Base-by-base conservation (phyloP, 2,329 filamentous ascomycete genomes). In the Cercospora citrullina region DNA sequence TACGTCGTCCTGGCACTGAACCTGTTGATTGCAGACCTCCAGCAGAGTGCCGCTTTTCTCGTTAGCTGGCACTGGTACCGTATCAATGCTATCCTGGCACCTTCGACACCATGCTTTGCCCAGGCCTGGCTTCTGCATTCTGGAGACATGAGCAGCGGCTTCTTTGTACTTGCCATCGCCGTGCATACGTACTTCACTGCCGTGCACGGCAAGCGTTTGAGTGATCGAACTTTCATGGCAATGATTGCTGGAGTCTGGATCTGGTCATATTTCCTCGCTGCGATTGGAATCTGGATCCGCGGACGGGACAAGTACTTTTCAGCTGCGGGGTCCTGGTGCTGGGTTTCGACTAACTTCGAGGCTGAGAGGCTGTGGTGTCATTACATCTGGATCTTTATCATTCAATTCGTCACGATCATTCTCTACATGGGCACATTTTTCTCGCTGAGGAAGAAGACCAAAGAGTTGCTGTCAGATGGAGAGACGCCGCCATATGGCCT, bases 91-190 rank as follows among this genome's bases (percentile, higher is more conserved):
- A 84, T 91, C 16, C 73, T 83, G 1, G 86, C 88, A 1, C 82
- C 83, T 2, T 84, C 84, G 0, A 72, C 81, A 1, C 81, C 85
- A 5, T 92, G 90, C 78, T 85, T 85, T 72, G 84, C 84, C 0
- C 90, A 92, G 77, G 90, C 89, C n/a, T 88, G 89, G 81, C 87
- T 91, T 59, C 81, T 91, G 2, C 89, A 88, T 4, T 86, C 85
- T 0, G 90, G 90, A 31, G 89, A 91, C 74, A 74, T 92, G 64
- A 84, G 88, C 0, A 88, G 86, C 26, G 90, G 88, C 69, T 84
- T 89, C 63, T 92, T 90, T 76, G 89, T 91, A 71, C 85, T 87
- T 2, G 80, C 82, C 0, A 90, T 92, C 71, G 89, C 88, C 5
- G 68, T 89, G 0, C 89, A 91, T 74, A 91, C 89, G 0, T 91